phyloP scores from a whole-genome alignment of 176 grass and related monocot genomes.

The Triticum aestivum region DNA sequence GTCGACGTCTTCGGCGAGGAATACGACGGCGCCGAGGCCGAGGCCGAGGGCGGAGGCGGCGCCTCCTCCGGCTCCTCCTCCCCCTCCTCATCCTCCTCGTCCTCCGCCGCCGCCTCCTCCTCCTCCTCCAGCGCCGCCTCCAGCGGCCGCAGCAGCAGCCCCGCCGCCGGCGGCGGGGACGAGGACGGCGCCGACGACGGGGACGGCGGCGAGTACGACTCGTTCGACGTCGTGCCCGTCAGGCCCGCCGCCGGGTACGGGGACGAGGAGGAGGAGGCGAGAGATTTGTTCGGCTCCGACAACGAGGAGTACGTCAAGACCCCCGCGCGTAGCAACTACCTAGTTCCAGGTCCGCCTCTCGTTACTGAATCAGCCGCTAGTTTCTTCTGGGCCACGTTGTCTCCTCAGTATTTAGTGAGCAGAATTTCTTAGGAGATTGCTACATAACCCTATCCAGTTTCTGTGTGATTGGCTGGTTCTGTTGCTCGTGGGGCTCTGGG shows the following conservation, averaged over 20 bases:
- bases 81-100: conserved; percentile 75
- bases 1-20: conserved; percentile 72
- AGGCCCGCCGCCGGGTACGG: conserved; percentile 16
- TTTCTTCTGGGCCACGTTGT: not conserved
- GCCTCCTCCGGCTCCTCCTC: conserved; percentile 80
- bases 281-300: conserved; percentile 91
- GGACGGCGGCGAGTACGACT: conserved; percentile 48
- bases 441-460: not conserved
- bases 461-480: not conserved
- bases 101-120: conserved; percentile 63
- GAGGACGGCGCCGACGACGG: conserved; percentile 44
- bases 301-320: conserved; percentile 88
- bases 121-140: conserved; percentile 57
- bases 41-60: conserved; percentile 43
- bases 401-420: not conserved
- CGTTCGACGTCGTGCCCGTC: conserved; percentile 23
- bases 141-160: conserved; percentile 54
- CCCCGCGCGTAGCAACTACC: conserved; percentile 55
- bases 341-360: conserved; percentile 71
- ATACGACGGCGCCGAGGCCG: conserved; percentile 29
- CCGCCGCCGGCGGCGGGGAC: conserved; percentile 37
- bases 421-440: not conserved
- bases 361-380: not conserved
- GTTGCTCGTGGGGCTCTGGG: not conserved
- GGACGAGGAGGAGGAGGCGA: conserved; percentile 54